Percentiles rank a stretch among this genome's conserved stretches.
Conservation (phyloP, 192 early-diverging fungal species). For the Kappamyces sp. region DNA sequence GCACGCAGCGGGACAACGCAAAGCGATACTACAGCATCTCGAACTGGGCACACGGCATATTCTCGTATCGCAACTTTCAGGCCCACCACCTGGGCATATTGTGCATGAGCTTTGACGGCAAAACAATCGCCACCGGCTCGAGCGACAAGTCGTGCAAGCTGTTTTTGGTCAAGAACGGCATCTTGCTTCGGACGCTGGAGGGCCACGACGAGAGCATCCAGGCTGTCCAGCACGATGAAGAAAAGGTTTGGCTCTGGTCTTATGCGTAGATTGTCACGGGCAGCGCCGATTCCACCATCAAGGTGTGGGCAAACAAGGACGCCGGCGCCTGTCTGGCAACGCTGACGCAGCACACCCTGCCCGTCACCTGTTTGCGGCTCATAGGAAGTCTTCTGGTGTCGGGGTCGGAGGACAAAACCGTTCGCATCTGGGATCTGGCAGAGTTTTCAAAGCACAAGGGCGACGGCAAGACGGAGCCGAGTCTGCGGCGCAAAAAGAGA, state of each 20-base stretch:
- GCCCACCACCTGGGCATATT: conserved; percentile 24
- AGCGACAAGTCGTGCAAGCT: conserved; percentile 20
- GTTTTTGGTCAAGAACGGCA: conserved; percentile 14
- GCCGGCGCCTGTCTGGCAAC: conserved; percentile 1
- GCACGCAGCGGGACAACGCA: conserved; percentile 20
- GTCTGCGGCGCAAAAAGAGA: neutral
- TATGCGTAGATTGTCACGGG: conserved; percentile 7
- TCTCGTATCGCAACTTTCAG: conserved; percentile 14
- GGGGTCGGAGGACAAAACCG: conserved; percentile 27
- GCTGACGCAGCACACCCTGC: conserved; percentile 15
- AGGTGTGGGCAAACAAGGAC: conserved; percentile 18
- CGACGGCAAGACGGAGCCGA: neutral
- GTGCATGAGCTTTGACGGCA: conserved; percentile 21
- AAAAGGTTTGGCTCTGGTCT: conserved; percentile 8
- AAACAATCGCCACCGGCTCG: conserved; percentile 22
- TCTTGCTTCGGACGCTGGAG: conserved; percentile 8
- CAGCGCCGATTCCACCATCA: conserved; percentile 23
- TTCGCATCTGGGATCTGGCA: conserved; percentile 23
- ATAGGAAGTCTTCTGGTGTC: conserved; percentile 15
- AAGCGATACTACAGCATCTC: conserved; percentile 16
- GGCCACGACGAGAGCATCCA: conserved; percentile 27
- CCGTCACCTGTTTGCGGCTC: conserved; percentile 26
- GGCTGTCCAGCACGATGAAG: conserved; percentile 18
- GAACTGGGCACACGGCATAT: conserved; percentile 26
- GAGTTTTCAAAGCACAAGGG: neutral